phyloP scores from a whole-genome alignment of 2,329 filamentous ascomycete species.

The Fusarium duplospermum region DNA sequence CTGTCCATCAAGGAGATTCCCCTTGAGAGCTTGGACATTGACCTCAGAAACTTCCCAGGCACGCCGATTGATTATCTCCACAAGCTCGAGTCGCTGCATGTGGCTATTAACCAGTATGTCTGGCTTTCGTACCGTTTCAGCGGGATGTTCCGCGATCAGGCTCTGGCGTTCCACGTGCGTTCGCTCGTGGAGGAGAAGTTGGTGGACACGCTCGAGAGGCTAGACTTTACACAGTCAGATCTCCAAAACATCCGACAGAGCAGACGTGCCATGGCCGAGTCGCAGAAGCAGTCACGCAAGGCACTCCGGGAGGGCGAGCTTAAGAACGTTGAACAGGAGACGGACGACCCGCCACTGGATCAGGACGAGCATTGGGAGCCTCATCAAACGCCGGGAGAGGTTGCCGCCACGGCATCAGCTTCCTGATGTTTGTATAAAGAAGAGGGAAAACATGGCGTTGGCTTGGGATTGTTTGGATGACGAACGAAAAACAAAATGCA shows the following conservation, averaged over 20 bases:
- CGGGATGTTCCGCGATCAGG: constrained; percentile 80
- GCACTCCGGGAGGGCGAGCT: constrained; percentile 27
- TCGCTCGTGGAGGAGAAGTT: constrained; percentile 81
- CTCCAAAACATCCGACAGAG: constrained; percentile 43
- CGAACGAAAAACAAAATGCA: neutral
- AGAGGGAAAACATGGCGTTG: constrained; percentile 16
- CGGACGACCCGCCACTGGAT: constrained; percentile 27
- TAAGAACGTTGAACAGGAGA: constrained; percentile 29
- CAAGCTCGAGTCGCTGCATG: constrained; percentile 82
- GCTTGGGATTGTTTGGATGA: constrained; percentile 7
- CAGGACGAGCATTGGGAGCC: constrained; percentile 23
- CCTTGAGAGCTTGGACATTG: constrained; percentile 79
- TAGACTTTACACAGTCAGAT: constrained; percentile 60
- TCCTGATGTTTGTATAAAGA: neutral
- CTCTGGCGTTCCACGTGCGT: constrained; percentile 84
- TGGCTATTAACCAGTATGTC: constrained; percentile 84
- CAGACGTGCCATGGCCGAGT: constrained; percentile 38
- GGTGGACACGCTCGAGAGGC: constrained; percentile 56
- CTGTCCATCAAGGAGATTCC: constrained; percentile 77
- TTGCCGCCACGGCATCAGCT: constrained; percentile 1
- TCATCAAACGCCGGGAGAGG: neutral
- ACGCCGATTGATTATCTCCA: constrained; percentile 68
- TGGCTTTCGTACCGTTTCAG: constrained; percentile 94
- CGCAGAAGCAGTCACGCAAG: constrained; percentile 20
- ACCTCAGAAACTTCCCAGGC: constrained; percentile 54